These are phyloP conservation scores for Nemania sp. DNA, from an alignment of 2,329 filamentous ascomycete species.

Conservation along the genomic window DNA sequence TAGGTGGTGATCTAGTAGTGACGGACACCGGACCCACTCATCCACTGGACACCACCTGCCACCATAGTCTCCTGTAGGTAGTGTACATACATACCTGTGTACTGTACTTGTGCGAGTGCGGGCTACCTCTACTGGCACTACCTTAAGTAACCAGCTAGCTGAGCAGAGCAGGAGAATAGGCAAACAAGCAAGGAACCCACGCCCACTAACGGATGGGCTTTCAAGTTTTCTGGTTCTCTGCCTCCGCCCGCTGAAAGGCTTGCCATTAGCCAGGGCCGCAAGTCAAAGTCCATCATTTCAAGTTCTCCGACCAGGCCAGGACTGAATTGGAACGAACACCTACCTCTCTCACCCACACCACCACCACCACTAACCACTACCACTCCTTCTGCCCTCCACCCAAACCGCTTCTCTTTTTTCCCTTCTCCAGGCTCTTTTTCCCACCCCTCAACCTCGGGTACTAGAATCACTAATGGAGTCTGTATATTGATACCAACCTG, in stretches of 20 bases:
- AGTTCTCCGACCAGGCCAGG: constrained; percentile 25
- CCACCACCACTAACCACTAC: constrained; percentile 37
- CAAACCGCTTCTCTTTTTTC: constrained; percentile 45
- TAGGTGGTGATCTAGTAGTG: not conserved
- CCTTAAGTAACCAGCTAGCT: constrained; percentile 6
- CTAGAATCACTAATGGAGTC: constrained; percentile 53
- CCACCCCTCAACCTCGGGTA: constrained; percentile 37
- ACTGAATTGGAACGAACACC: constrained; percentile 33
- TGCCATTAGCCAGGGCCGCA: constrained; percentile 21
- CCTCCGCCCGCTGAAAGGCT: constrained; percentile 26
- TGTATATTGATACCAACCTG: constrained; percentile 53
- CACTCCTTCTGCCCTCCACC: constrained; percentile 39
- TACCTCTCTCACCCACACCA: constrained; percentile 35
- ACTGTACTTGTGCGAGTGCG: not conserved
- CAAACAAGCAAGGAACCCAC: constrained; percentile 20
- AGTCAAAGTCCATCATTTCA: constrained; percentile 27
- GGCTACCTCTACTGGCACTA: not conserved
- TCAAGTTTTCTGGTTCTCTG: constrained; percentile 31
- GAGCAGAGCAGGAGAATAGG: constrained; percentile 12
- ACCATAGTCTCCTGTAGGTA: not conserved
- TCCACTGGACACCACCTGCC: not conserved
- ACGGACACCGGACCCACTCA: constrained; percentile 7
- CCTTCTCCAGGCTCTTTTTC: constrained; percentile 51
- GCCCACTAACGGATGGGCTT: constrained; percentile 28
- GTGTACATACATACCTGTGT: not conserved